Evolutionary conservation across 139 green algal species (phyloP).

Genomic region (Chlorella sorokiniana): DNA sequence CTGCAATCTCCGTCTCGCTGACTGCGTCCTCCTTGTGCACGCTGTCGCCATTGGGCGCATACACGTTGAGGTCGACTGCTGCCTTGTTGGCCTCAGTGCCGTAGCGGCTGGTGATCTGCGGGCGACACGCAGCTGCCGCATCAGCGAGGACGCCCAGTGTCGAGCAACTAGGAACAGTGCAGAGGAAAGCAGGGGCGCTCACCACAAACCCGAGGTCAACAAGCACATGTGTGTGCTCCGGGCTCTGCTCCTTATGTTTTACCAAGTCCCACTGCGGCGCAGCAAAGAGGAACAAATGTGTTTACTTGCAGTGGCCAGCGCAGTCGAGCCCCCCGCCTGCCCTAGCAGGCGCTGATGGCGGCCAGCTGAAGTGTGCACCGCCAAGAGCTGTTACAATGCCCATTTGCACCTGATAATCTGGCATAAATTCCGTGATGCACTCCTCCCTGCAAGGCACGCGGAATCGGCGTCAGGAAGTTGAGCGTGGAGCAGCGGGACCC

Average conservation of each 20-base stretch:
- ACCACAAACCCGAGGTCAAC: conserved; percentile 46
- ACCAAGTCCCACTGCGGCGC: conserved; percentile 39
- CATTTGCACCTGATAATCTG: conserved; percentile 21
- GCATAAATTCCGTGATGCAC: conserved; percentile 43
- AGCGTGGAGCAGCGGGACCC: neutral
- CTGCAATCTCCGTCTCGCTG: conserved; percentile 39
- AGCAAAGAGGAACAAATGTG: neutral
- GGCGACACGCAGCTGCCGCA: neutral
- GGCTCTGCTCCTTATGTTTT: conserved; percentile 26
- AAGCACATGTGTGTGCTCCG: conserved; percentile 22
- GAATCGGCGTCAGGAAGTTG: neutral
- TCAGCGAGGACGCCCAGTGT: no score
- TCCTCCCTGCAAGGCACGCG: conserved; percentile 38
- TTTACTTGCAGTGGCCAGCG: neutral
- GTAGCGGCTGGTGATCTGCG: conserved; percentile 45
- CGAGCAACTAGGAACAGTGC: neutral
- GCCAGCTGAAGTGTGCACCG: no score
- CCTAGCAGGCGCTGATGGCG: neutral
- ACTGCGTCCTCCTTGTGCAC: conserved; percentile 37
- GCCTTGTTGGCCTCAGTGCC: conserved; percentile 46
- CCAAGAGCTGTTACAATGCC: neutral
- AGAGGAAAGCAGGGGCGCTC: neutral
- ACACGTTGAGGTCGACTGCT: conserved; percentile 38
- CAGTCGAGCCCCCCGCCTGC: neutral
- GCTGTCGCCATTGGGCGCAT: conserved; percentile 28